Base-by-base conservation (phyloP, 495 filamentous ascomycete genomes). In the Hyphodiscus hymeniophilus region DNA sequence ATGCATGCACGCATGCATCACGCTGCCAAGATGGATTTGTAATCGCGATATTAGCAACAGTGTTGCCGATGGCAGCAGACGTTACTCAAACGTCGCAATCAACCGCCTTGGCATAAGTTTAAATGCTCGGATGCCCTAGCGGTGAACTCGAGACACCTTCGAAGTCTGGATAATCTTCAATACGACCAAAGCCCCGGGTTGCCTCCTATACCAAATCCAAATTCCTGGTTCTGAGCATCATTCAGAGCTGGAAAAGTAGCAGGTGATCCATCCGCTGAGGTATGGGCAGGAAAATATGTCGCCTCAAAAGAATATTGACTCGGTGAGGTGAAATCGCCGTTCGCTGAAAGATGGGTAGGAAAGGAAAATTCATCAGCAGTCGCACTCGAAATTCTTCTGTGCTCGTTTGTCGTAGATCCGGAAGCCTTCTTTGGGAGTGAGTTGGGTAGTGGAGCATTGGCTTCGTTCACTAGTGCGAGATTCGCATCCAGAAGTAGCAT, bases 401-500 rank as follows among this genome's bases (percentile, higher is more conserved):
- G 47, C 7, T 55, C 47, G 3, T 11, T 33, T 6, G 16, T 41
- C 2, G 28, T 13, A 36, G 6, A 36, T 17, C 13, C 16, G 13
- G 13, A 15, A 42, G 24, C 5, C 2, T n/a, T 45, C 26, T n/a
- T 34, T 20, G 24, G 11, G 16, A 18, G n/a, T 33, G 11, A 16
- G 5, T n/a, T 36, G 6, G 33, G 5, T 36, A 36, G 33, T 5
- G 33, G 33, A 13, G 33, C 49, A 11, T 16, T 44, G 3, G 47
- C 43, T 20, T 54, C 45, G 2, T 32, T 34, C 30, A 55, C 28
- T 11, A 59, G 51, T 20, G 34, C 40, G 22, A 53, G 42, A 20
- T 59, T 59, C 16, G 56, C 52, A 47, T 59, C 56, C 20, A 59
- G 46, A 12, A 59, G 33, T 11, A 46, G 21, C 52, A 59, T 55